Evolutionary conservation across 441 rosid genomes (phyloP).

Genomic region (Pelargonium australe): DNA sequence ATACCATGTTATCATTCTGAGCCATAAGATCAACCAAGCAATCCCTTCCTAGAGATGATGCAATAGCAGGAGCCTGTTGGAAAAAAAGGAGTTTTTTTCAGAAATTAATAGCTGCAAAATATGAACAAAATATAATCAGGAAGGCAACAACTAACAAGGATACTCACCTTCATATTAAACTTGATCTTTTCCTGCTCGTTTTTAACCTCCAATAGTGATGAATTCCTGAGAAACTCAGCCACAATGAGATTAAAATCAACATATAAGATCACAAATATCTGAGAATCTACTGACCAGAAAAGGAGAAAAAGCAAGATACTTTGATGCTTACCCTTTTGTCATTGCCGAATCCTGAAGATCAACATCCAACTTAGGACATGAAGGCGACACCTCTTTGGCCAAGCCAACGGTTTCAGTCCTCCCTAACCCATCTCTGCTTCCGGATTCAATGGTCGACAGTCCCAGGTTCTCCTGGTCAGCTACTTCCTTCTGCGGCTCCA

Average conservation of each 20-base stretch:
- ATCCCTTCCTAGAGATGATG: background rate
- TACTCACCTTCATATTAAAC: background rate
- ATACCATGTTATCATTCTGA: too few relatives aligned
- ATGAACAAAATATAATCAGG: background rate
- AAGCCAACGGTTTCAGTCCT: slow-evolving; percentile 15
- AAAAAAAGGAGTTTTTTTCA: background rate
- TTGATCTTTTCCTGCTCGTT: slow-evolving; percentile 2
- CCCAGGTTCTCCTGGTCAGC: slow-evolving; percentile 15
- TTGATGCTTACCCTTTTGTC: slow-evolving; percentile 22
- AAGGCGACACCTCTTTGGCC: slow-evolving; percentile 20
- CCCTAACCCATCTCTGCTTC: slow-evolving; percentile 18
- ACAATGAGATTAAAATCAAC: slow-evolving; percentile 5
- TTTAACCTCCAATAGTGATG: slow-evolving; percentile 12
- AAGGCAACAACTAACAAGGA: background rate
- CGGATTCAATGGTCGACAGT: slow-evolving; percentile 18
- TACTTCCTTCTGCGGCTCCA: slow-evolving; percentile 19
- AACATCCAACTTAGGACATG: slow-evolving; percentile 18
- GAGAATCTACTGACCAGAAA: slow-evolving; percentile 9
- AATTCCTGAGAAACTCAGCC: slow-evolving; percentile 19
- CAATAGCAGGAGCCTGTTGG: background rate
- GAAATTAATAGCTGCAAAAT: background rate
- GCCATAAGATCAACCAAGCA: background rate
- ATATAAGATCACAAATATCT: slow-evolving; percentile 16
- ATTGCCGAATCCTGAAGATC: slow-evolving; percentile 24
- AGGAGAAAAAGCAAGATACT: slow-evolving; percentile 17